A percentile compares a stretch with the other conserved stretches of the same genome.
Evolutionary conservation across 352 stramenopile species (phyloP).

Genomic region (Hyaloperonospora arabidopsidis): DNA sequence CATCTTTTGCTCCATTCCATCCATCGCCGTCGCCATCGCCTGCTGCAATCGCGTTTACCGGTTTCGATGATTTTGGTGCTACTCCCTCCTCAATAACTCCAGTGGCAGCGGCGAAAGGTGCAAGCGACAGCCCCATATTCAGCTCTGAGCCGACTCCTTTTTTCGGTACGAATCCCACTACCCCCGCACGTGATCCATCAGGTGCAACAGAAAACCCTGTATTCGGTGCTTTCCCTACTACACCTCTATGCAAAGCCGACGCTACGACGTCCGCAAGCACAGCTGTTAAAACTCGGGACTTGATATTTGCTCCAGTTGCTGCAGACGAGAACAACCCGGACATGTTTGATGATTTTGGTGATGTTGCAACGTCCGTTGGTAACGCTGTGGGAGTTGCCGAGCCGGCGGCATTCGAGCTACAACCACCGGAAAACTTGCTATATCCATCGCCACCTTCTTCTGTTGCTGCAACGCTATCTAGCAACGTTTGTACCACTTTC

Average conservation of each 20-base stretch:
- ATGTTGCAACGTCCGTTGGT: constrained; percentile 8
- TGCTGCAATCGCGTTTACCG: constrained; percentile 13
- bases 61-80: constrained; percentile 22
- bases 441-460: constrained; percentile 17
- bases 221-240: constrained; percentile 23
- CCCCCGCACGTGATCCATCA: constrained; percentile 1
- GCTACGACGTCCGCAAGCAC: not conserved
- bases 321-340: constrained; percentile 8
- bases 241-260: constrained; percentile 8
- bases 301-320: constrained; percentile 22
- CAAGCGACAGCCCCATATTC: constrained; percentile 11
- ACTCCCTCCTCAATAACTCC: constrained; percentile 10
- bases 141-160: constrained; percentile 2
- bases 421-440: constrained; percentile 11
- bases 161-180: constrained; percentile 1
- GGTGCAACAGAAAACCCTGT: constrained; percentile 5
- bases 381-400: constrained; percentile 6
- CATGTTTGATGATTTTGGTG: constrained; percentile 15
- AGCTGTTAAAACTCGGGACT: constrained; percentile 13
- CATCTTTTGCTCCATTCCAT: constrained; percentile 16
- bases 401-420: constrained; percentile 2
- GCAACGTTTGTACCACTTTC: constrained; percentile 12
- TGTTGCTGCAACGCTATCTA: constrained; percentile 4
- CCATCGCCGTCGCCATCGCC: constrained; percentile 20
- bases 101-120: constrained; percentile 11